Percentiles rank a stretch among this genome's conserved stretches.
phyloP scores from a whole-genome alignment of 208 protist genomes.

The Porcisia deanei region DNA sequence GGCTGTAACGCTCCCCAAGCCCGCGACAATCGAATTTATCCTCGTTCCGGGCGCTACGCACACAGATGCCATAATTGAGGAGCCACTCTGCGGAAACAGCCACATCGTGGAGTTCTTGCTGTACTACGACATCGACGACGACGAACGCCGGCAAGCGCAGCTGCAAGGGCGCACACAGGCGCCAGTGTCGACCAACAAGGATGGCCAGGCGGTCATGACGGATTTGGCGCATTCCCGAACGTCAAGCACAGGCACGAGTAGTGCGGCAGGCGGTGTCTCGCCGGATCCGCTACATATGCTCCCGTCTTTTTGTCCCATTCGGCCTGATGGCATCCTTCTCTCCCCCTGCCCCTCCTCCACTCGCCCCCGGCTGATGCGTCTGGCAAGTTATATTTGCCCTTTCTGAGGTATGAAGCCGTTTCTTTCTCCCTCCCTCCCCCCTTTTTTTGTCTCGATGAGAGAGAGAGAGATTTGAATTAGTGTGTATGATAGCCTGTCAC shows the following conservation, averaged over 20 bases:
- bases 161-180: slow-evolving; percentile 11
- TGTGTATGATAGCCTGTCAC: not conserved
- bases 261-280: slow-evolving; percentile 8
- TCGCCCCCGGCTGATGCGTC: slow-evolving; percentile 46
- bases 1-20: slow-evolving; percentile 24
- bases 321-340: slow-evolving; percentile 54
- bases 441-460: not conserved
- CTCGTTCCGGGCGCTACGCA: slow-evolving; percentile 71
- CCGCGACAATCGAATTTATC: slow-evolving; percentile 70
- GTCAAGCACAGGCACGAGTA: slow-evolving; percentile 11
- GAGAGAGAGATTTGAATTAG: too few relatives aligned
- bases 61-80: slow-evolving; percentile 86
- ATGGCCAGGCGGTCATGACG: not conserved
- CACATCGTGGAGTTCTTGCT: slow-evolving; percentile 75
- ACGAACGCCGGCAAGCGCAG: slow-evolving; percentile 29
- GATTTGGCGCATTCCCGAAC: slow-evolving; percentile 14
- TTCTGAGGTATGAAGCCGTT: slow-evolving; percentile 27
- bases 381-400: slow-evolving; percentile 55
- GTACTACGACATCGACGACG: slow-evolving; percentile 50
- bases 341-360: slow-evolving; percentile 40
- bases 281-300: slow-evolving; percentile 14
- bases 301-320: slow-evolving; percentile 26
- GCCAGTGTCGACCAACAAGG: not conserved
- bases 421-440: not conserved
- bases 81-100: slow-evolving; percentile 64